Evolutionary conservation across 116 monocot species (phyloP), one percentile per base, ranked within the genome.

Genomic region (Posidonia oceanica): DNA sequence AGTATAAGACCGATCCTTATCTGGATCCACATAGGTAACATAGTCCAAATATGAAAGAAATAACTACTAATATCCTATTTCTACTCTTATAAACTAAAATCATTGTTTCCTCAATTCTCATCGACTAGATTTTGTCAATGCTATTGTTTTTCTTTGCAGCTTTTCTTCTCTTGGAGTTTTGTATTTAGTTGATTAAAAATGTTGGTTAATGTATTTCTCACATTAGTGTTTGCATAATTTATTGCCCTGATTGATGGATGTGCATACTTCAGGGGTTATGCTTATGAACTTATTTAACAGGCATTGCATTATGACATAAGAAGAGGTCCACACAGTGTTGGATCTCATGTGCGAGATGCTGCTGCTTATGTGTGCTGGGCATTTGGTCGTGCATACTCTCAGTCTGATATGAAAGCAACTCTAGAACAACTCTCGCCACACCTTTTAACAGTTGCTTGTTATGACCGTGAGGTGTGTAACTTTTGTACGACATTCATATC

Each of bases 351-450:
- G 21, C 86, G 98, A 52, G 98, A 98, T 83, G 93, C 98, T 74
- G 98, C 98, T 81, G 93, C 98, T 64, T 98, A 98, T 81, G 98
- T 98, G 13, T 98, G 93, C 64, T 98, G 98, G 98, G 98, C 98
- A 69, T 98, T 98, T 79, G 98, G 98, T 72, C 89, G 93, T 71
- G 98, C 93, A 63, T 98, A 98, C 63, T 81, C 83, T 60, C 71
- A 75, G 69, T 75, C 69, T 58, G 93, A 93, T 79, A 98, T 98
- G 93, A 90, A 81, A 81, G 79, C 54, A 29, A 78, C 84, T 69
- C 69, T 98, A 37, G 80, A 85, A 69, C 80, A 86, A 69, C 82
- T 98, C 73, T 84, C 87, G 71, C 87, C 93, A 52, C 93, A 98
- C 63, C 93, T 98, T 71, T 63, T 98, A 66, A 84, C 81, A 57